Evolutionary conservation across 108 stramenopile species (phyloP), one percentile per base, ranked within the genome.

Genomic region (Stephanodiscus minutulus): DNA sequence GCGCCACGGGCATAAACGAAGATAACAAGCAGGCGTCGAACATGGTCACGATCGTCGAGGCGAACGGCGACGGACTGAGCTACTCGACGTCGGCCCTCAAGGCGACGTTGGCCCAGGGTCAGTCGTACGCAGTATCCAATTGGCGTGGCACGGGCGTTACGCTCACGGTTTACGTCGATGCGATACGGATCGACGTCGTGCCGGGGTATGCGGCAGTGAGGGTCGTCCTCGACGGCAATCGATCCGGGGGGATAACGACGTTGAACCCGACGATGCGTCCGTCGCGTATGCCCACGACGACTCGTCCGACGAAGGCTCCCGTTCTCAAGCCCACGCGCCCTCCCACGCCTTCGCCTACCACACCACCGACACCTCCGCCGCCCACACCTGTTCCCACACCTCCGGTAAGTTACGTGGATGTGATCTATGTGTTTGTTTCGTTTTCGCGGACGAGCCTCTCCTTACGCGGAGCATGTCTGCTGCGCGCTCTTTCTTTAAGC

Each of bases 1-100:
- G 70, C 41, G 61, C 52, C 21, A 47, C 49, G 9, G 76, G 76
- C 6, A 48, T 77, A 9, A 77, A 77, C 58, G n/a, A 36, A 0
- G 69, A 68, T 20, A 64, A 62, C 18, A 64, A 70, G 17, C 13
- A 64, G 29, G 76, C 50, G 1, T 28, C 48, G 7, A 48, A 70
- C 37, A 33, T 49, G 69, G 76, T 77, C 0, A 71, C 70, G 0
- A 28, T 77, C 4, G 28, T 64, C 22, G 28, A 64, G 46, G 67
- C 59, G 27, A 63, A 70, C 10, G 17, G 17, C 5, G 63, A 70
- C 33, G 76, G 76, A 11, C 21, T 25, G 3, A 33, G 39, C 1
- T 77, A 77, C 25, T 69, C 76, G 29, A 44, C 28, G 37, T 63
- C 61, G 22, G n/a, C 24, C 36, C 33, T 77, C 12, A 35, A 29